phyloP scores from a whole-genome alignment of 2,329 filamentous ascomycete genomes.

The Cyclaneusma minus region DNA sequence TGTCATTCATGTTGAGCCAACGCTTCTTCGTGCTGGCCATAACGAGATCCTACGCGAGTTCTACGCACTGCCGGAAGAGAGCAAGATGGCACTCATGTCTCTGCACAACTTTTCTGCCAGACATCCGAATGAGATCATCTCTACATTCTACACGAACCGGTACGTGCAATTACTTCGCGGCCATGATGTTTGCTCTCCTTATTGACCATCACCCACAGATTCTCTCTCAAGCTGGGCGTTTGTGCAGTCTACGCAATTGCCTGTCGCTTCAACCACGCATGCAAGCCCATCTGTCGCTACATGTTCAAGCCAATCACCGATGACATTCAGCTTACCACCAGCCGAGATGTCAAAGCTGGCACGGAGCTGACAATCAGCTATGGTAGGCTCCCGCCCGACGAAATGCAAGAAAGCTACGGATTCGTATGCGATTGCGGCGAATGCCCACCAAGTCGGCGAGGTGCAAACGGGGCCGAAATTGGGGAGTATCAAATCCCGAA shows the following conservation, averaged over 20 bases:
- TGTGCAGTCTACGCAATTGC: constrained; percentile 32
- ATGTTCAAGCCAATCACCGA: constrained; percentile 19
- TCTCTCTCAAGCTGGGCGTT: constrained; percentile 5
- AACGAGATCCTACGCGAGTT: constrained; percentile 8
- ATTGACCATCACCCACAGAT: constrained; percentile 6
- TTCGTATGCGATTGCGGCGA: constrained; percentile 35
- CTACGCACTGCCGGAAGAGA: constrained; percentile 7
- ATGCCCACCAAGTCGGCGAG: no score
- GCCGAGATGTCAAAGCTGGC: constrained; percentile 23
- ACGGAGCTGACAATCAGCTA: constrained; percentile 38
- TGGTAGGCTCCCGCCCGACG: constrained; percentile 18
- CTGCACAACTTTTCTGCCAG: constrained; percentile 1
- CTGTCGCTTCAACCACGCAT: constrained; percentile 44
- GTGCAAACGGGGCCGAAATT: no score
- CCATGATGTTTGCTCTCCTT: not conserved
- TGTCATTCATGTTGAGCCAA: constrained; percentile 12
- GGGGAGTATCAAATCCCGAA: no score
- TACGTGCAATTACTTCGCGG: constrained; percentile 5
- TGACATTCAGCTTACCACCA: constrained; percentile 26
- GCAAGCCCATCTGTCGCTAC: constrained; percentile 27
- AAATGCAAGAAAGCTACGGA: constrained; percentile 30
- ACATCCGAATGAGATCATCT: constrained; percentile 5
- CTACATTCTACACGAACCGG: constrained; percentile 17
- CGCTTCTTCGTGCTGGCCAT: constrained; percentile 10
- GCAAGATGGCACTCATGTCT: constrained; percentile 8